phyloP scores from a whole-genome alignment of 345 rosid species.

The Rhodomyrtus tomentosa region DNA sequence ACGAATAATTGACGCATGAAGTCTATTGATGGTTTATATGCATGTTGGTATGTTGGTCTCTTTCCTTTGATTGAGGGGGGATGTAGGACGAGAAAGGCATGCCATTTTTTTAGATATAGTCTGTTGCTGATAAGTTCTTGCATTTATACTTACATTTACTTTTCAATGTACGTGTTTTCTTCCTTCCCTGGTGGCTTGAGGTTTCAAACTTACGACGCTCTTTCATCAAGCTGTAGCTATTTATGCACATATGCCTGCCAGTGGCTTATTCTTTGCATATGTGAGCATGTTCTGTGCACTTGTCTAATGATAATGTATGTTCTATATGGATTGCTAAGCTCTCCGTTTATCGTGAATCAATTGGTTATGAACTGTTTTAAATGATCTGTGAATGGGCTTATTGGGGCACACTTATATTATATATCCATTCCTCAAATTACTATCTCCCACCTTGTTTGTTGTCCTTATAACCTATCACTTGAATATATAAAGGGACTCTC shows the following conservation, averaged over 20 bases:
- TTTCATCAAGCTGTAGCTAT: neutral
- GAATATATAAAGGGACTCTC: neutral
- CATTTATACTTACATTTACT: neutral
- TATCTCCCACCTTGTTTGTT: neutral
- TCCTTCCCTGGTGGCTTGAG: neutral
- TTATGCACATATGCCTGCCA: neutral
- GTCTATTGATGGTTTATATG: neutral
- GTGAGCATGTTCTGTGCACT: neutral
- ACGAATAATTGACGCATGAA: neutral
- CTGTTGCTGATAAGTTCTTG: neutral
- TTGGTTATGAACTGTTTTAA: neutral
- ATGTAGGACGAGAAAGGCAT: neutral
- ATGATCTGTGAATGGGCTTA: neutral
- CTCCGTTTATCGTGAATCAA: neutral
- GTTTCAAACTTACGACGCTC: neutral
- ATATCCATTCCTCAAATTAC: neutral
- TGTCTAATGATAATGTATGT: neutral
- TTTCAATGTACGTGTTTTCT: neutral
- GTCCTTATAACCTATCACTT: neutral
- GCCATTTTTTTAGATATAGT: neutral
- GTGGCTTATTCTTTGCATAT: neutral
- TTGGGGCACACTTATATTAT: neutral
- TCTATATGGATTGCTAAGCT: neutral
- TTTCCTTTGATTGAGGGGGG: neutral
- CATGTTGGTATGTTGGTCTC: neutral